Evolutionary conservation across 73 alveolate genomes (phyloP).

Genomic region (Tetrahymena thermophila): DNA sequence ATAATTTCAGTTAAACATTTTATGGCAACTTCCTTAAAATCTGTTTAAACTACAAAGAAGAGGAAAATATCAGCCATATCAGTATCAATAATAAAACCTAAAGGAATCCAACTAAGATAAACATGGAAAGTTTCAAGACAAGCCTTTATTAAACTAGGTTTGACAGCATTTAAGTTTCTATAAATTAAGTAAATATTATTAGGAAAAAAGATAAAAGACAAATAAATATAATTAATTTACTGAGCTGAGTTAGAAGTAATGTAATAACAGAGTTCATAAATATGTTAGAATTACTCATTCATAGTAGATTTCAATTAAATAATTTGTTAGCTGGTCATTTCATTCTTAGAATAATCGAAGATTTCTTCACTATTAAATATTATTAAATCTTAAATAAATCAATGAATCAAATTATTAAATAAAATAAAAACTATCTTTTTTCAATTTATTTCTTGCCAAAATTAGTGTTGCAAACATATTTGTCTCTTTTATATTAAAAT

Average conservation of each 20-base stretch:
- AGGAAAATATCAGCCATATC: constrained; percentile 39
- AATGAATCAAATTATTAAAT: no score
- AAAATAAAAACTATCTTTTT: no score
- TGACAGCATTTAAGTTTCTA: background rate
- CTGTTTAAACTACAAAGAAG: background rate
- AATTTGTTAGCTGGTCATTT: constrained; percentile 59
- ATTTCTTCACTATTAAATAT: constrained; percentile 67
- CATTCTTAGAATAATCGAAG: constrained; percentile 75
- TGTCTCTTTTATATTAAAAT: no score
- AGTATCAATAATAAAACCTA: constrained; percentile 68
- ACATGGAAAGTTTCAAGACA: constrained; percentile 66
- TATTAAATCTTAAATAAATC: no score
- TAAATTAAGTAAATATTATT: background rate
- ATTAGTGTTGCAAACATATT: no score
- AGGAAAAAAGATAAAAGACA: background rate
- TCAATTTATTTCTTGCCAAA: no score
- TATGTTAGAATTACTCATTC: constrained; percentile 10
- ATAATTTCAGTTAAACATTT: constrained; percentile 41
- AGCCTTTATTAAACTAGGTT: constrained; percentile 47
- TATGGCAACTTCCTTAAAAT: constrained; percentile 16
- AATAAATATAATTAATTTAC: background rate
- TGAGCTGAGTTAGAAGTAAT: background rate
- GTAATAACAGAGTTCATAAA: background rate
- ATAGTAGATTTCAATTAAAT: constrained; percentile 65
- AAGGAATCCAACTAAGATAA: constrained; percentile 70